These are phyloP conservation scores for Ceratobasidium sp. DNA, from an alignment of 1,284 basidiomycete species.

Conservation along the genomic window DNA sequence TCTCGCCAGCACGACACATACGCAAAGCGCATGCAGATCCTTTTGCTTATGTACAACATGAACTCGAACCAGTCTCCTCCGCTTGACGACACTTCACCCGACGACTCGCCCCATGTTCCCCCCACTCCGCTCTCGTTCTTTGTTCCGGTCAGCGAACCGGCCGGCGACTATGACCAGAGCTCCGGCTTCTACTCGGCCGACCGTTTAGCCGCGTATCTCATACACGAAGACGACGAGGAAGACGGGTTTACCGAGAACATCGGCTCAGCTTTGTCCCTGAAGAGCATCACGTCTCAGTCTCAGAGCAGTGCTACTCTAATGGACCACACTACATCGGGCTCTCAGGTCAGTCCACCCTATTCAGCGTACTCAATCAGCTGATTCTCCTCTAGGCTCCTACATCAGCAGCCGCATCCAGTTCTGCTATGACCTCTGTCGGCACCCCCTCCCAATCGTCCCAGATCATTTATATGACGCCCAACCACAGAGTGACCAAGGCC, in stretches of 20 bases:
- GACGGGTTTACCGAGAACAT: constrained; percentile 57
- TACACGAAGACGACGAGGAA: constrained; percentile 35
- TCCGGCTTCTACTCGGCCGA: constrained; percentile 23
- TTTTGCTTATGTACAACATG: constrained; percentile 85
- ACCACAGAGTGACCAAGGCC: constrained; percentile 41
- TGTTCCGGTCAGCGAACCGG: background rate
- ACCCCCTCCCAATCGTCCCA: constrained; percentile 24
- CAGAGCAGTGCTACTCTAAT: no score
- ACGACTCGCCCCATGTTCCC: constrained; percentile 4
- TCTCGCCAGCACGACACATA: constrained; percentile 80
- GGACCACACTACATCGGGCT: constrained; percentile 28
- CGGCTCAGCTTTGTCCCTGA: constrained; percentile 60
- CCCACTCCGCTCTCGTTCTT: constrained; percentile 2
- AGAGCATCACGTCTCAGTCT: no score
- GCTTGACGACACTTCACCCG: constrained; percentile 8
- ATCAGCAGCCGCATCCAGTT: background rate
- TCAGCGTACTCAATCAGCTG: constrained; percentile 1
- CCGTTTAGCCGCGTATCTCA: background rate
- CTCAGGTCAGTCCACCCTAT: constrained; percentile 19
- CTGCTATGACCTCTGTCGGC: constrained; percentile 12
- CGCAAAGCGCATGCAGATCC: constrained; percentile 86
- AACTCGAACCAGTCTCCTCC: constrained; percentile 12
- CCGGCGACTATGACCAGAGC: constrained; percentile 21
- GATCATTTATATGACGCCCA: constrained; percentile 35
- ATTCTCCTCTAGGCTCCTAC: constrained; percentile 13